phyloP scores from a whole-genome alignment of 164 flowering plant species.

The Piper longum region DNA sequence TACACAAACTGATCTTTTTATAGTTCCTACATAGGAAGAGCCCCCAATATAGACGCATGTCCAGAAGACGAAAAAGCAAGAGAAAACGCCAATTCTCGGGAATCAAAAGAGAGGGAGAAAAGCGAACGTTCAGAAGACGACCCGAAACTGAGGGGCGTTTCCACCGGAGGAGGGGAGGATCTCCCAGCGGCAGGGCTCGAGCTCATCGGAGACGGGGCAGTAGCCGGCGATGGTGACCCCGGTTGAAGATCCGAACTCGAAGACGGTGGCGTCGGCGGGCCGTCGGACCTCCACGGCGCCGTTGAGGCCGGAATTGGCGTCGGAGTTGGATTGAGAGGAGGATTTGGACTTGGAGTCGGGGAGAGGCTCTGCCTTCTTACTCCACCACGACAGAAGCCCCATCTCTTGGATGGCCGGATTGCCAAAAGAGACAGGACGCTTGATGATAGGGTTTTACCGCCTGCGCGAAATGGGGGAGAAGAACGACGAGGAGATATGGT shows the following conservation, averaged over 20 bases:
- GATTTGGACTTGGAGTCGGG: conserved; percentile 7
- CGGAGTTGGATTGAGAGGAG: conserved; percentile 11
- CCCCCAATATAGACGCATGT: too few species aligned
- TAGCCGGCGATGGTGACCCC: conserved; percentile 85
- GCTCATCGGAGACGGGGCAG: conserved; percentile 93
- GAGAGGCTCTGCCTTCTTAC: conserved; percentile 10
- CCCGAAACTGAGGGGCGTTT: conserved; percentile 82
- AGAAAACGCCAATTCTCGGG: too few species aligned
- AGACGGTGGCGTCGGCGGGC: conserved; percentile 42
- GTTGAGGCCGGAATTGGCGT: conserved; percentile 48
- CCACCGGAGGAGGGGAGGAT: conserved; percentile 43
- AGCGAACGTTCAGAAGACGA: conserved; percentile 41
- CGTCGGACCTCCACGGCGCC: conserved; percentile 69
- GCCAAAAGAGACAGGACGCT: neutral
- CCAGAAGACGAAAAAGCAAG: too few species aligned
- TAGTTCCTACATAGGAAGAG: too few species aligned
- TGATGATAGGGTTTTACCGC: neutral
- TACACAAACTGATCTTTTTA: too few species aligned
- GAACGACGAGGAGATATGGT: too few species aligned
- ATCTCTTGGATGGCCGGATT: conserved; percentile 9
- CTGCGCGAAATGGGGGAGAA: neutral
- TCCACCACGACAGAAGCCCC: conserved; percentile 71
- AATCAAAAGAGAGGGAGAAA: too few species aligned
- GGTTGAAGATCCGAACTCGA: conserved; percentile 82
- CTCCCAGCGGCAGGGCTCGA: conserved; percentile 96